Evolutionary conservation across 495 filamentous ascomycete species (phyloP).

Genomic region (Sphaerosporella brunnea): DNA sequence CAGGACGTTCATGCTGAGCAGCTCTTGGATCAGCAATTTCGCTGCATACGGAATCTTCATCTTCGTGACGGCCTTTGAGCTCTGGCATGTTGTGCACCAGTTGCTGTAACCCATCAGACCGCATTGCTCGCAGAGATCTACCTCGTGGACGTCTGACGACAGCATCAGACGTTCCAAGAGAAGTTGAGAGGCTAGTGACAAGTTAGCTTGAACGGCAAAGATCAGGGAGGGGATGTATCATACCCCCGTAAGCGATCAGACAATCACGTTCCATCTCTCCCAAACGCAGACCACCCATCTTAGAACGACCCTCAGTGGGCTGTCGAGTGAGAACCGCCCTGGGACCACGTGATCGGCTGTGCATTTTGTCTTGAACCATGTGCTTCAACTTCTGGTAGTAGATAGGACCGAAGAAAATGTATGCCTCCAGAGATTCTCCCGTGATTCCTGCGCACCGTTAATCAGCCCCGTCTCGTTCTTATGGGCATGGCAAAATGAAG

Average conservation of each 20-base stretch:
- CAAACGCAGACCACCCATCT: slow-evolving; percentile 78
- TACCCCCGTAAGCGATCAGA: slow-evolving; percentile 73
- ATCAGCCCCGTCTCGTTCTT: not conserved
- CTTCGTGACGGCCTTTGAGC: slow-evolving; percentile 56
- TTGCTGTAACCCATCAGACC: slow-evolving; percentile 88
- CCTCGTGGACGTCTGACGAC: slow-evolving; percentile 69
- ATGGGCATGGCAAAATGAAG: not conserved
- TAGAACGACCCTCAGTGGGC: slow-evolving; percentile 85
- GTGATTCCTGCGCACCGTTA: slow-evolving; percentile 45
- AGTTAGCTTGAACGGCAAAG: slow-evolving; percentile 2
- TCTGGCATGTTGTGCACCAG: slow-evolving; percentile 82
- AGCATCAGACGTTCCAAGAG: slow-evolving; percentile 90
- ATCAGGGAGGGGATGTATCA: not conserved
- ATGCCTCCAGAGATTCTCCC: slow-evolving; percentile 77
- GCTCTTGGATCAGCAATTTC: slow-evolving; percentile 88
- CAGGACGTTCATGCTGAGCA: slow-evolving; percentile 94
- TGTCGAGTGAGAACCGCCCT: slow-evolving; percentile 74
- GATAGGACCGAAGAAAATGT: slow-evolving; percentile 96
- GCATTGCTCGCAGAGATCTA: slow-evolving; percentile 83
- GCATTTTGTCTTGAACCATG: slow-evolving; percentile 99
- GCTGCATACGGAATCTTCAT: slow-evolving; percentile 99
- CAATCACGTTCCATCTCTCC: slow-evolving; percentile 99
- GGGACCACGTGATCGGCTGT: slow-evolving; percentile 77
- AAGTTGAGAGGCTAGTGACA: slow-evolving; percentile 51
- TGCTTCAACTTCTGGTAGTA: slow-evolving; percentile 99